phyloP scores from a whole-genome alignment of 2,329 filamentous ascomycete genomes.

The Samsoniella hepiali region DNA sequence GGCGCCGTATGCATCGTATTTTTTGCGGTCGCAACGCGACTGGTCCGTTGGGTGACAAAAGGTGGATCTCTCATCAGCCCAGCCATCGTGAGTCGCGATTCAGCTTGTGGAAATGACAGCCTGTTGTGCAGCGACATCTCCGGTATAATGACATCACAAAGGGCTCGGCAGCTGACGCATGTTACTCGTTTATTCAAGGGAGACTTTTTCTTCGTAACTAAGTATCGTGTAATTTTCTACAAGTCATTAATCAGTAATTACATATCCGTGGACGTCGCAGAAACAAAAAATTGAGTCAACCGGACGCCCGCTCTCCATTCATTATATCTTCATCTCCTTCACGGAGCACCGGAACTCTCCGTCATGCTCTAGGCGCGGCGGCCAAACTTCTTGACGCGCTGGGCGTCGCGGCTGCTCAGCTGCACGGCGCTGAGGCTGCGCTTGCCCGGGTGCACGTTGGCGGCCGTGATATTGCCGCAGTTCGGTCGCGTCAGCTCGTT shows the following conservation, averaged over 20 bases:
- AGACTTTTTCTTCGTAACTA: no score
- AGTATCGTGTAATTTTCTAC: not conserved
- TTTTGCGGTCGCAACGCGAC: not conserved
- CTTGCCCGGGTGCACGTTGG: constrained; percentile 33
- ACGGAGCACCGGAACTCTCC: not conserved
- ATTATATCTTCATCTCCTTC: not conserved
- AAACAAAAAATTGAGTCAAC: not conserved
- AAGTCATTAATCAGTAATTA: constrained; percentile 9
- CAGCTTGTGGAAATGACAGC: not conserved
- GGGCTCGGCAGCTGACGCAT: not conserved
- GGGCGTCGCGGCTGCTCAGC: constrained; percentile 44
- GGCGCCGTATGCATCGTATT: constrained; percentile 18
- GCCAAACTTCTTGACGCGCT: constrained; percentile 48
- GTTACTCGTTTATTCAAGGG: not conserved
- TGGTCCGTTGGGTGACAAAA: not conserved
- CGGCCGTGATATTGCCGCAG: constrained; percentile 49
- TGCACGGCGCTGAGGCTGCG: constrained; percentile 43
- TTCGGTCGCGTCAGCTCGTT: constrained; percentile 52
- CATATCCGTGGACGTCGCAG: constrained; percentile 5
- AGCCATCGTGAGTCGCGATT: not conserved
- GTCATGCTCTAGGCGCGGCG: constrained; percentile 16
- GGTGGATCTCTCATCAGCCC: not conserved
- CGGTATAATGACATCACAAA: not conserved
- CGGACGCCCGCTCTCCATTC: not conserved
- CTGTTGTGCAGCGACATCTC: not conserved